Base-by-base conservation (phyloP, 148 eudicot genomes). In the Camellia sinensis region DNA sequence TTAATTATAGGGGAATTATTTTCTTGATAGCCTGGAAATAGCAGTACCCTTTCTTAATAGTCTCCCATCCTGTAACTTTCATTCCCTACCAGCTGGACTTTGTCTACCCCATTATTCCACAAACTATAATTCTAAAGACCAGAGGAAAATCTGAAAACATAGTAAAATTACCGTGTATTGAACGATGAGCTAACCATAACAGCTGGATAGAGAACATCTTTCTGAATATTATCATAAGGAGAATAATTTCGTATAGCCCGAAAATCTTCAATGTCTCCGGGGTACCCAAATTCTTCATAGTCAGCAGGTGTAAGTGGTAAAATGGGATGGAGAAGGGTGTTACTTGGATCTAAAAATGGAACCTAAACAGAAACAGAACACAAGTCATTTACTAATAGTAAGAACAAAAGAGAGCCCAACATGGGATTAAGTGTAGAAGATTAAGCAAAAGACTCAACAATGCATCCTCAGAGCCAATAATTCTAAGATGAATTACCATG, bases 231-330 rank as follows among this genome's bases (percentile, higher is more conserved):
- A 79, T 95, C 92, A 79, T 95, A 95, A 4, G 99, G 97, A 76
- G 92, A 90, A 85, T 87, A 93, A 67, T 90, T 90, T 63, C 85
- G 92, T 69, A 93, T 84, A 67, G 94, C 97, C 64, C 81, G 86
- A 84, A 95, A 95, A 78, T 95, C 99, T 79, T 92, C 90, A 60
- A 84, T 43, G 77, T 95, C 97, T 66, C 83, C 87, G 70, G 97
- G 97, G 85, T 90, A 93, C 70, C 99, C 99, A 80, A 95, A 95
- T 80, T 95, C 99, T 75, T 92, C 97, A 74, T 86, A 95, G 87
- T 95, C 99, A 81, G 67, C 87, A 61, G 95, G 92, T 43, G 88
- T 87, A 78, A 93, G 85, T 15, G 95, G 99, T 86, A 92, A 83
- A 84, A 93, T 83, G 76, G 99, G 99, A 72, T 82, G 72, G 78